phyloP scores from a whole-genome alignment of 2,329 filamentous ascomycete species.

The Camillea tinctor region DNA sequence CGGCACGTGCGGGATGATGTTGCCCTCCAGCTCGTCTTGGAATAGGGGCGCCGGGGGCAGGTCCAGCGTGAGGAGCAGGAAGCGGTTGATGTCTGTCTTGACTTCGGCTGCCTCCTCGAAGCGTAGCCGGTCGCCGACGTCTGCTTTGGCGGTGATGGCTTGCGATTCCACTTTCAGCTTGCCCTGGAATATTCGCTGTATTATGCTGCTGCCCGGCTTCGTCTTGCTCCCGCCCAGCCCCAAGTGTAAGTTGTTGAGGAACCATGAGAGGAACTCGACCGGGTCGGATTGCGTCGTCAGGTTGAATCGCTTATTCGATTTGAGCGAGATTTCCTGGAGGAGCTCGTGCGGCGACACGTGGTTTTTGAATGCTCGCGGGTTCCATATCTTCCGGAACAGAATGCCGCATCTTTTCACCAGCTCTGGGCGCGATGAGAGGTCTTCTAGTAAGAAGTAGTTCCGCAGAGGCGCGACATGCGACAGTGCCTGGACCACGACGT shows the following conservation, averaged over 20 bases:
- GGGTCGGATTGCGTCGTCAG: conserved; percentile 90
- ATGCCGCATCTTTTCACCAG: conserved; percentile 86
- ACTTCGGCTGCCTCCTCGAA: conserved; percentile 90
- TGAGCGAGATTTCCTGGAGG: conserved; percentile 87
- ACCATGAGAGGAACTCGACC: conserved; percentile 96
- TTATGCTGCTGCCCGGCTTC: conserved; percentile 78
- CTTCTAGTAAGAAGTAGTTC: conserved; percentile 87
- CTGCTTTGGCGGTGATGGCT: conserved; percentile 86
- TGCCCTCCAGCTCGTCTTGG: conserved; percentile 89
- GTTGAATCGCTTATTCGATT: conserved; percentile 89
- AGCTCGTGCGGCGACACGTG: conserved; percentile 98
- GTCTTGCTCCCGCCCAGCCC: conserved; percentile 87
- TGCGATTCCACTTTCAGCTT: conserved; percentile 90
- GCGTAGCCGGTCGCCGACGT: conserved; percentile 80
- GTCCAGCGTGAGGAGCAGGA: conserved; percentile 90
- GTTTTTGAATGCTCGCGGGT: conserved; percentile 90
- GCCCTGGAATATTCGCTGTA: conserved; percentile 93
- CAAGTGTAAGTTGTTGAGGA: conserved; percentile 92
- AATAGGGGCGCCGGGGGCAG: conserved; percentile 90
- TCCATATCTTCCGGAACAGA: conserved; percentile 96
- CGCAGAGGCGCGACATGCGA: conserved; percentile 86
- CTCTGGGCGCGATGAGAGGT: conserved; percentile 70
- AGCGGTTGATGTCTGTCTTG: conserved; percentile 73
- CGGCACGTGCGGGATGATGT: conserved; percentile 92
- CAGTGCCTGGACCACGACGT: conserved; percentile 88